Base-by-base conservation (phyloP, 352 stramenopile species). In the Elongisporangium undulatum region DNA sequence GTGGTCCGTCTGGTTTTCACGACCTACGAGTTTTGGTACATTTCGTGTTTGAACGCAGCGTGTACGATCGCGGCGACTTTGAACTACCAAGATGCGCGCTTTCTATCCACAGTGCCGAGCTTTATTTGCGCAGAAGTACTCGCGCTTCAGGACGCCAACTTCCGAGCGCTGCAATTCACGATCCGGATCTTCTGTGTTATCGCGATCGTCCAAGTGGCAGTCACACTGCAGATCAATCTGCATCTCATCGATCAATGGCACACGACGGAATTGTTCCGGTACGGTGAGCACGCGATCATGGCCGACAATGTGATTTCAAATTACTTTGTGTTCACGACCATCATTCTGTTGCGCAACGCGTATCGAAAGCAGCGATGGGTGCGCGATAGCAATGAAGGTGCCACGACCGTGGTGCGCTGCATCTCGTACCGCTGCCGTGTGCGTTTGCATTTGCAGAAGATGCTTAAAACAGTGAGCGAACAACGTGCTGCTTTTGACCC, bases 1-100 rank as follows among this genome's bases (percentile, higher is more conserved):
- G 23, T 69, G 17, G 51, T 55, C 10, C 17, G 51, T 8, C 50
- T 72, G 12, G 6, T 66, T 4, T 12, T 69, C 8, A 22, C 34
- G 23, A 62, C 55, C 5, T 67, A 67, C 17, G 66, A 72, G n/a
- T 69, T 69, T 16, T 68, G 58, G 62, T 72, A 69, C 51, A 62
- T 59, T 20, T 29, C 51, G 22, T 8, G 50, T 2, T 51, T 49
- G 34, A 72, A 61, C 15, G 17, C 55, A 17, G 13, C 13, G 34
- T 45, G 7, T 45, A 3, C 10, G 12, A 17, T 45, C 2, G 34
- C 34, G 10, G 13, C 13, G 2, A 17, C 12, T 4, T 4, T 45
- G 34, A 45, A 16, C 12, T 45, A 45, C 17, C 34, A 45, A 45
- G 34, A 45, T 17, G 12, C 4, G 4, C 34, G 34, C 2, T 4